Evolutionary conservation across 2,329 filamentous ascomycete genomes (phyloP), one percentile per base, ranked within the genome.

Genomic region (Raffaelea albimanens): DNA sequence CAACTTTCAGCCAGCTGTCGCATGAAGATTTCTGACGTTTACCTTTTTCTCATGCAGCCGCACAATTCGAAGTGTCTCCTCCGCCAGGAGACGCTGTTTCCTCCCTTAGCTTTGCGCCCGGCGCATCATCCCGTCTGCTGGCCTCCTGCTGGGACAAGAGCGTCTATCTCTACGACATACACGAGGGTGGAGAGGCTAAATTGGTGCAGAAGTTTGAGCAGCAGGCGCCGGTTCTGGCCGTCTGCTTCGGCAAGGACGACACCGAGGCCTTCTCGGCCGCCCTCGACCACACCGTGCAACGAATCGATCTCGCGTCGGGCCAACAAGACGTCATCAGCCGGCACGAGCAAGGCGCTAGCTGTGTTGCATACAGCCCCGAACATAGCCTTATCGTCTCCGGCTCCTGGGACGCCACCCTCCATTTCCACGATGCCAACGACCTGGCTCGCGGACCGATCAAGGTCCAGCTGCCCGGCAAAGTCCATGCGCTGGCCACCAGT

Each of bases 111-210:
- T 98, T 95, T 73, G 87, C 90, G 55, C 86, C 88, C 33, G 70
- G 75, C 52, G 80, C 82, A n/a, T 76, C 83, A 3, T 80, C 75
- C 46, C 84, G 82, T 57, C 76, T 98, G 34, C 78, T 94, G n/a
- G 90, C 91, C 57, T 85, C 90, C 11, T 95, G 89, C 48, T 98
- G 93, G 93, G 91, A 97, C 67, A 87, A 83, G 66, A 80, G 87
- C 63, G 80, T 95, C 48, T 95, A 96, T 66, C 74, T 91, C 45
- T 97, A 97, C 72, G 87, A 95, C 61, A 76, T 84, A 50, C 68
- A 71, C 18, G 66, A 67, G 41, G 69, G 70, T 52, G 75, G 75
- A 41, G 63, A 66, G 19, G 82, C 80, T 7, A 77, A 76, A 47
- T 72, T 94, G 25, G 60, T 90, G 29, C 76, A 79, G 54, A 87